Conservation (phyloP, 2,329 filamentous ascomycete species). For the Aureobasidium mangrovei region DNA sequence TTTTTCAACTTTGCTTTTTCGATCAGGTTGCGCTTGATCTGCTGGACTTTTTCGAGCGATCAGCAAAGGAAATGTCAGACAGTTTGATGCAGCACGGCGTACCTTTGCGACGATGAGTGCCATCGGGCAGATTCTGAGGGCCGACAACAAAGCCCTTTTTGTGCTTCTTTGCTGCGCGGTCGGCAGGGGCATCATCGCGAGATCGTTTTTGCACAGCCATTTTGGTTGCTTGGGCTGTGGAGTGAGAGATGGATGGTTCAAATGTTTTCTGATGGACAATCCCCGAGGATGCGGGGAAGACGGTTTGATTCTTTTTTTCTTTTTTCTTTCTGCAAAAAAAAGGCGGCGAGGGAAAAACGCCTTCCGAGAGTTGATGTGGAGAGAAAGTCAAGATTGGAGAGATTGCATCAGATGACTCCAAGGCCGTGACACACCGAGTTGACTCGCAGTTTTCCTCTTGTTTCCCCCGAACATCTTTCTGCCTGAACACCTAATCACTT, state of each 20-base stretch:
- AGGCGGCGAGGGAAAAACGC: no score
- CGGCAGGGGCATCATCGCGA: constrained; percentile 16
- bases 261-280: background rate
- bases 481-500: background rate
- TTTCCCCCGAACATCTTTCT: background rate
- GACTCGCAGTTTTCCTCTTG: background rate
- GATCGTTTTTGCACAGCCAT: constrained; percentile 10
- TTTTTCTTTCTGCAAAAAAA: background rate
- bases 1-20: constrained; percentile 91
- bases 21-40: constrained; percentile 83
- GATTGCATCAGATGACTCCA: constrained; percentile 13
- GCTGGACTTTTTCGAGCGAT: constrained; percentile 52
- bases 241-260: background rate
- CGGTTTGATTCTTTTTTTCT: background rate
- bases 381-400: background rate
- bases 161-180: constrained; percentile 38
- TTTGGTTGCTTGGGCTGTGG: background rate
- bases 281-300: no score
- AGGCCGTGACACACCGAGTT: background rate
- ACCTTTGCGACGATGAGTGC: constrained; percentile 77
- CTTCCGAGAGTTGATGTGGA: background rate
- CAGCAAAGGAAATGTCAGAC: background rate
- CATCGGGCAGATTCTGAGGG: constrained; percentile 83
- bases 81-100: constrained; percentile 8
- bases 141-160: constrained; percentile 76